These are phyloP conservation scores for Rhizopogon vesiculosus DNA, from an alignment of 768 basidiomycete species.

Conservation along the genomic window DNA sequence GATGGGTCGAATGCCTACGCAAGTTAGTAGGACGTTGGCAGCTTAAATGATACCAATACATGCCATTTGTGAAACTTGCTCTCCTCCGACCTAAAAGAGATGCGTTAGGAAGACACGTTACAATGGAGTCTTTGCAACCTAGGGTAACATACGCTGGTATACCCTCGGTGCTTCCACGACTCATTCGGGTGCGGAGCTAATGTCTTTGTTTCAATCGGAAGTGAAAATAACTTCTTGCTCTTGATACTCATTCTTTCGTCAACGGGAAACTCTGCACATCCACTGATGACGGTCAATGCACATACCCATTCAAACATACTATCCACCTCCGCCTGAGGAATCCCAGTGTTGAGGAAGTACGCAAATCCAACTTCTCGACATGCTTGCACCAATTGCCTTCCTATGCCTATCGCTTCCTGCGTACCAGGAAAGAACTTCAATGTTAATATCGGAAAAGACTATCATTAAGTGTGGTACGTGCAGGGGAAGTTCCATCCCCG, in stretches of 20 bases:
- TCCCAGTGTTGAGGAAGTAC: slow-evolving; percentile 39
- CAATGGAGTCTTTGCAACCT: neutral
- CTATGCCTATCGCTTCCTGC: slow-evolving; percentile 12
- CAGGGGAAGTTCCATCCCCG: slow-evolving; percentile 9
- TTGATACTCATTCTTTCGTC: slow-evolving; percentile 8
- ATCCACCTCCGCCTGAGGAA: slow-evolving; percentile 31
- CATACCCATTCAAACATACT: slow-evolving; percentile 40
- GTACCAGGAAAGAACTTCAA: neutral
- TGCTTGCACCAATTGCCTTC: slow-evolving; percentile 10
- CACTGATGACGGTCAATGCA: neutral
- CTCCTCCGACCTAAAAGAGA: slow-evolving; percentile 32
- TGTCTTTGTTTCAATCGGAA: slow-evolving; percentile 33
- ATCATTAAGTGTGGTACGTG: neutral
- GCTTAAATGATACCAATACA: neutral
- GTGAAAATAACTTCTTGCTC: slow-evolving; percentile 36
- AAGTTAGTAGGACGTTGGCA: neutral
- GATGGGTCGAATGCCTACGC: slow-evolving; percentile 27
- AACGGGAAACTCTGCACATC: neutral
- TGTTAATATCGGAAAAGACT: no score
- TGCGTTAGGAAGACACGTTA: no score
- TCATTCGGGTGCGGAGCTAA: slow-evolving; percentile 42
- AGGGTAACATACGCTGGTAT: slow-evolving; percentile 12
- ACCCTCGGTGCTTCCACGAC: slow-evolving; percentile 42
- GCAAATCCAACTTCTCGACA: slow-evolving; percentile 38
- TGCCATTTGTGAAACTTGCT: slow-evolving; percentile 31